Percentiles rank a stretch among this genome's conserved stretches.
These are phyloP conservation scores for Aspergillus unguis DNA, from an alignment of 2,329 filamentous ascomycete genomes.

Conservation along the genomic window DNA sequence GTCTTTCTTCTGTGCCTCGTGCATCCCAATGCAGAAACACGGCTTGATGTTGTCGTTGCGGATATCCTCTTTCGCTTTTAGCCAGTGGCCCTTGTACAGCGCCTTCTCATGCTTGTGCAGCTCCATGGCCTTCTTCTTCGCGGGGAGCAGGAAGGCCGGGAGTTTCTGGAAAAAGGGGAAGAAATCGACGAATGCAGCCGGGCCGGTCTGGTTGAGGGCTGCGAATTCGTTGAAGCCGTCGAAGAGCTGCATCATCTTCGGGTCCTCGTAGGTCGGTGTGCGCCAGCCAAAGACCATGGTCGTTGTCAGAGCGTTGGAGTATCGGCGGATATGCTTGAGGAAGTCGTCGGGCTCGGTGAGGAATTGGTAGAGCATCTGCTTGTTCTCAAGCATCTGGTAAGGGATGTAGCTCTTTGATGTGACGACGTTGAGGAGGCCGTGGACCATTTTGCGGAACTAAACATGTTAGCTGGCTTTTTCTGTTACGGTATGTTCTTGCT, in stretches of 20 bases:
- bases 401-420: conserved; percentile 50
- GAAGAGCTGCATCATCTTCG: conserved; percentile 44
- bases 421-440: conserved; percentile 48
- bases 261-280: conserved; percentile 40
- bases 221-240: conserved; percentile 38
- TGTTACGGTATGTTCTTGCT: background rate
- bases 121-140: conserved; percentile 38
- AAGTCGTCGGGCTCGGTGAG: conserved; percentile 45
- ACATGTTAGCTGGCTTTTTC: background rate
- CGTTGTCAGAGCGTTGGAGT: conserved; percentile 49
- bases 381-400: conserved; percentile 57
- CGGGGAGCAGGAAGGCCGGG: conserved; percentile 41
- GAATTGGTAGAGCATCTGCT: conserved; percentile 50
- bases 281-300: conserved; percentile 52
- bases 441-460: conserved; percentile 36
- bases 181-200: conserved; percentile 46
- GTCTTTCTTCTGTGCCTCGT: conserved; percentile 30
- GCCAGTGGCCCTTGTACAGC: conserved; percentile 43
- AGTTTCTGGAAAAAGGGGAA: conserved; percentile 47
- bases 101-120: conserved; percentile 45
- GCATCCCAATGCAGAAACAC: conserved; percentile 27
- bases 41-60: conserved; percentile 27
- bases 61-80: conserved; percentile 38
- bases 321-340: conserved; percentile 47
- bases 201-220: conserved; percentile 41